Percentiles rank a stretch among this genome's conserved stretches.
Evolutionary conservation across 805 yeast species (phyloP).

Genomic region (Sungouiozyma ichnusensis): DNA sequence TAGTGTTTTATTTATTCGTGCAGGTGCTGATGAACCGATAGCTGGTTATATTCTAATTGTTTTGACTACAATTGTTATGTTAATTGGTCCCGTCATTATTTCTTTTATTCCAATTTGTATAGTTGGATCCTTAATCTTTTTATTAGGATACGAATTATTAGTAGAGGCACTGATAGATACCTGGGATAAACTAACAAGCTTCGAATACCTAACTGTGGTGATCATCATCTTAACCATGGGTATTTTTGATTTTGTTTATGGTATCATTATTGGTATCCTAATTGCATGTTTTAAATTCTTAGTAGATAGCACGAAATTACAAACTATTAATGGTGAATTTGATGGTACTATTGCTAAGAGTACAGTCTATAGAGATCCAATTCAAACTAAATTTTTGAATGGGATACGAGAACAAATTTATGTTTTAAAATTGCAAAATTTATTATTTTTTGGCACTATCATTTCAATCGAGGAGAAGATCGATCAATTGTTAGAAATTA

Average conservation of each 20-base stretch:
- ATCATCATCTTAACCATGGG: slow-evolving; percentile 94
- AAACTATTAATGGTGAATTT: slow-evolving; percentile 71
- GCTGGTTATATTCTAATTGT: slow-evolving; percentile 85
- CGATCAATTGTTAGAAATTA: slow-evolving; percentile 51
- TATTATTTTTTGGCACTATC: slow-evolving; percentile 89
- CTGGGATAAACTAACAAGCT: slow-evolving; percentile 55
- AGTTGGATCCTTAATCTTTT: slow-evolving; percentile 83
- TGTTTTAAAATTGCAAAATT: slow-evolving; percentile 76
- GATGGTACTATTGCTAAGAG: slow-evolving; percentile 86
- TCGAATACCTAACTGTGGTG: slow-evolving; percentile 77
- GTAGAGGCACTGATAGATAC: slow-evolving; percentile 85
- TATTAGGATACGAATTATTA: slow-evolving; percentile 82
- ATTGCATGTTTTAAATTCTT: slow-evolving; percentile 92
- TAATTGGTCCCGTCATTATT: slow-evolving; percentile 84
- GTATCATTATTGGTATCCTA: slow-evolving; percentile 81
- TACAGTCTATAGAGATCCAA: slow-evolving; percentile 83
- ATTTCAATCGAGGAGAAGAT: slow-evolving; percentile 79
- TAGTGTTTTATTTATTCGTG: slow-evolving; percentile 79
- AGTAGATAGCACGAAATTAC: slow-evolving; percentile 78
- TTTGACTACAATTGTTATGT: slow-evolving; percentile 73
- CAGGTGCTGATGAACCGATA: slow-evolving; percentile 84
- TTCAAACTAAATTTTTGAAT: slow-evolving; percentile 72
- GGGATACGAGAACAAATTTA: slow-evolving; percentile 88
- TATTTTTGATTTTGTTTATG: slow-evolving; percentile 85
- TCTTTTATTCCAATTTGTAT: slow-evolving; percentile 93